Evolutionary conservation across 306 rosid species (phyloP), one percentile per base, ranked within the genome.

Genomic region (Cicer cuneatum): DNA sequence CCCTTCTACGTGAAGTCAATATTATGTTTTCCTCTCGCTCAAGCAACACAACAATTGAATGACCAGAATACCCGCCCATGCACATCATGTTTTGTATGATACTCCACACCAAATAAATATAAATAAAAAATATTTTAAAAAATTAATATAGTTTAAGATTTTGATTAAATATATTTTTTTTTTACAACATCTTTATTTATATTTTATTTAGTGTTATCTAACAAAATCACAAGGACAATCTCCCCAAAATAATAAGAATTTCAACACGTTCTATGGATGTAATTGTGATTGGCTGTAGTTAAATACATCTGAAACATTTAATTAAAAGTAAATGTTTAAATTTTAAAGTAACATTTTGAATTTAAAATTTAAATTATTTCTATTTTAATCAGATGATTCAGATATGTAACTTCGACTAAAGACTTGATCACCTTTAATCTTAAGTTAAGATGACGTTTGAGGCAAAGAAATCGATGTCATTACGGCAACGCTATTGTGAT

Each of bases 401-500:
- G 35, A 29, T 29, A 29, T 29, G 35, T 82, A 83, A 73, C 61
- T 9, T 6, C 21, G 10, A 0, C 61, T 19, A 0, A 18, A 11
- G 38, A 56, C 8, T 29, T 29, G 35, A 29, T 5, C 35, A 29
- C 35, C 35, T 29, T 29, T 5, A n/a, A n/a, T n/a, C 59, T 45
- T 11, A 13, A 51, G 24, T 15, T 21, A 38, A 12, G 46, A 73
- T 6, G 70, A 73, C 4, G 88, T 82, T 60, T 82, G 84, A 1
- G 90, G 74, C 33, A 84, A 24, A 1, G 83, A 69, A 37, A 80
- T 73, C 85, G 94, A 80, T 83, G 97, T 77, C 87, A 89, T 86
- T 43, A 84, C 96, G 0, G 90, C 83, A 0, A 89, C 94, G 56
- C 96, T 88, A 57, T 77, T 87, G 21, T 81, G 84, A 16, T 89